These are phyloP conservation scores for Dorcoceras hygrometricum DNA, from an alignment of 257 asterid genomes.

Conservation along the genomic window DNA sequence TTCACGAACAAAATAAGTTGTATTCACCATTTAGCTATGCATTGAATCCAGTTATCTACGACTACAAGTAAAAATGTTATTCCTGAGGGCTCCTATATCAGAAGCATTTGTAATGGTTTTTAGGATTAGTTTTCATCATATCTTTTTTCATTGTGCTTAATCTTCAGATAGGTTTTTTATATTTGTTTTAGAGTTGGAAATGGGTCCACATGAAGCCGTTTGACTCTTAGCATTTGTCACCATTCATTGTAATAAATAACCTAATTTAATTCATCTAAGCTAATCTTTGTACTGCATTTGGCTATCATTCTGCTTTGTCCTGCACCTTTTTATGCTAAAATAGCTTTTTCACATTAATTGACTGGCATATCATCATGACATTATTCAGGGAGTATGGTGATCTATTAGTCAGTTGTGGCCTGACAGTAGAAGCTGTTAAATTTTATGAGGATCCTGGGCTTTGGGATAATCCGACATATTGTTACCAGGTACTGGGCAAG, in stretches of 20 bases:
- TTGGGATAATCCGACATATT: constrained; percentile 86
- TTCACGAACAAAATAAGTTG: too few species aligned
- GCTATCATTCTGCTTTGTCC: constrained; percentile 13
- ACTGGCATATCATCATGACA: constrained; percentile 5
- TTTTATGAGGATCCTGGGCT: constrained; percentile 89
- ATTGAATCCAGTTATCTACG: too few species aligned
- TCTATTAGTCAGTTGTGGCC: constrained; percentile 84
- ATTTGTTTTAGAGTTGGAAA: constrained; percentile 66
- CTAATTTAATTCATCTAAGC: constrained; percentile 13
- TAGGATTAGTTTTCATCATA: constrained; percentile 10
- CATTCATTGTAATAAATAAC: constrained; percentile 63
- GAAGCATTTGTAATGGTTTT: too few species aligned
- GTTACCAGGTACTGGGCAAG: constrained; percentile 80
- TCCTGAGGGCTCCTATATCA: too few species aligned
- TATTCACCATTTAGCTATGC: too few species aligned
- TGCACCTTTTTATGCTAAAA: constrained; percentile 12
- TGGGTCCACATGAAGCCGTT: constrained; percentile 98
- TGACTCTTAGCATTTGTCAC: constrained; percentile 74
- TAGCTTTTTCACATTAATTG: constrained; percentile 3
- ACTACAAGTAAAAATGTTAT: too few species aligned
- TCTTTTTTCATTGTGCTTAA: constrained; percentile 15
- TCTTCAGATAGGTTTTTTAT: constrained; percentile 19
- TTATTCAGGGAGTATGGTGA: constrained; percentile 75
- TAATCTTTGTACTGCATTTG: constrained; percentile 4
- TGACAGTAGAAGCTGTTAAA: constrained; percentile 82